Evolutionary conservation across 148 eudicot genomes (phyloP).

Genomic region (Euryodendron excelsum): DNA sequence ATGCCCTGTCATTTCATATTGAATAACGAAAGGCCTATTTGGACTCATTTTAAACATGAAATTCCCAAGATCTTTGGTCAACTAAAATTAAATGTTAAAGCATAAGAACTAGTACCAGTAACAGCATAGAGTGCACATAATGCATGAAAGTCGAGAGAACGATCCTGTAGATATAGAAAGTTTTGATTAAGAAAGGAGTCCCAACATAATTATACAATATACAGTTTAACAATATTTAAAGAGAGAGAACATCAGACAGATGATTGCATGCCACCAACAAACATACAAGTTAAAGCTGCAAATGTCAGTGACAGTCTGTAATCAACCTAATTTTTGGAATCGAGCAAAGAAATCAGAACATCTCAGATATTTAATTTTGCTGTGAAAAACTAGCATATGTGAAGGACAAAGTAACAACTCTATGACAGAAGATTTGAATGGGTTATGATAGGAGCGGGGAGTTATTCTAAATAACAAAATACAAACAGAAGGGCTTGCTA

Average conservation of each 20-base stretch:
- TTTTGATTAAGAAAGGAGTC: conserved; percentile 20
- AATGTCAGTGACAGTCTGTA: neutral
- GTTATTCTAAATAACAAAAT: neutral
- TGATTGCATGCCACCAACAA: neutral
- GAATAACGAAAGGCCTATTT: neutral
- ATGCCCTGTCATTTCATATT: neutral
- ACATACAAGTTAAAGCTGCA: neutral
- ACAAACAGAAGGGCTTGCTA: neutral
- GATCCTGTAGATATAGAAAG: conserved; percentile 60
- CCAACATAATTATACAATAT: neutral
- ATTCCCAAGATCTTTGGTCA: neutral
- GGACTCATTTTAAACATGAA: neutral
- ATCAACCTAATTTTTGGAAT: neutral
- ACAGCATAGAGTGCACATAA: conserved; percentile 91
- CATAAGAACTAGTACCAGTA: conserved; percentile 53
- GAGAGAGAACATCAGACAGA: neutral
- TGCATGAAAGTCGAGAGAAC: conserved; percentile 83
- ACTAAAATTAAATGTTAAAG: conserved; percentile 9
- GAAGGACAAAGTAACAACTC: neutral
- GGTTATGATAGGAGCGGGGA: neutral
- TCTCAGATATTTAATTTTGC: neutral
- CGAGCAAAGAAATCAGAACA: neutral
- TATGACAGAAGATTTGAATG: neutral
- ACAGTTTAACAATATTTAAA: neutral
- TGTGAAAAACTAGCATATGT: neutral